phyloP scores from a whole-genome alignment of 1,139 yeast species.

The Debaryomyces sp. region DNA sequence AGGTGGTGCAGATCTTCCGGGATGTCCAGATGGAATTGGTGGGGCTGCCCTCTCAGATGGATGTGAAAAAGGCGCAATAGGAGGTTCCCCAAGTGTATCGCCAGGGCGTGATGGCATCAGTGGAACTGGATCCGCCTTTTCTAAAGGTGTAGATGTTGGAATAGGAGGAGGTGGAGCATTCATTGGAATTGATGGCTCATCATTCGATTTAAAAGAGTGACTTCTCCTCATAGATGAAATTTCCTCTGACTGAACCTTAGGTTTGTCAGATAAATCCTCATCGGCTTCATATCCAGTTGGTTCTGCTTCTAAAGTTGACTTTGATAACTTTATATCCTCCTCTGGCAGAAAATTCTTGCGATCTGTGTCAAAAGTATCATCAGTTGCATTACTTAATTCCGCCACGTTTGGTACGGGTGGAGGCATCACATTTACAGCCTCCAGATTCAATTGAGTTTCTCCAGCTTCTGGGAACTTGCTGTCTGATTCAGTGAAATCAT shows the following conservation, averaged over 20 bases:
- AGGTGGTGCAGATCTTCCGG: slow-evolving; percentile 14
- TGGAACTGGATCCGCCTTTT: slow-evolving; percentile 13
- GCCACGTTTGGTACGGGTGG: slow-evolving; percentile 2
- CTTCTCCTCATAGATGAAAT: slow-evolving; percentile 10
- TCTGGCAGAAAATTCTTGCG: slow-evolving; percentile 7
- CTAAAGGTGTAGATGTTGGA: slow-evolving; percentile 19
- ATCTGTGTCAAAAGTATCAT: slow-evolving; percentile 10
- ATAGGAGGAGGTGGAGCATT: slow-evolving; percentile 15
- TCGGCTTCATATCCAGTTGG: slow-evolving; percentile 50
- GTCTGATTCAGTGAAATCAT: slow-evolving; percentile 29
- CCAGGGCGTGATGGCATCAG: slow-evolving; percentile 9
- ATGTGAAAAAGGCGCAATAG: neutral
- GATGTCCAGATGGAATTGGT: slow-evolving; percentile 3
- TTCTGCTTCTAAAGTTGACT: slow-evolving; percentile 27
- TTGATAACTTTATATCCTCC: slow-evolving; percentile 14
- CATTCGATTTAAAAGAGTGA: slow-evolving; percentile 6
- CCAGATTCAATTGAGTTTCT: slow-evolving; percentile 11
- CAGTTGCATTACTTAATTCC: slow-evolving; percentile 24
- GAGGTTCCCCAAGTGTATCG: neutral
- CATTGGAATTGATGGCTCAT: neutral
- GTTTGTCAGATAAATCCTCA: slow-evolving; percentile 42
- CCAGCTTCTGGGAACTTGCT: slow-evolving; percentile 6
- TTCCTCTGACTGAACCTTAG: slow-evolving; percentile 13
- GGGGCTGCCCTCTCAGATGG: neutral
- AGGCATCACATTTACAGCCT: neutral